These are phyloP conservation scores for Erythrophleum fordii DNA, from an alignment of 306 rosid species.

Conservation along the genomic window DNA sequence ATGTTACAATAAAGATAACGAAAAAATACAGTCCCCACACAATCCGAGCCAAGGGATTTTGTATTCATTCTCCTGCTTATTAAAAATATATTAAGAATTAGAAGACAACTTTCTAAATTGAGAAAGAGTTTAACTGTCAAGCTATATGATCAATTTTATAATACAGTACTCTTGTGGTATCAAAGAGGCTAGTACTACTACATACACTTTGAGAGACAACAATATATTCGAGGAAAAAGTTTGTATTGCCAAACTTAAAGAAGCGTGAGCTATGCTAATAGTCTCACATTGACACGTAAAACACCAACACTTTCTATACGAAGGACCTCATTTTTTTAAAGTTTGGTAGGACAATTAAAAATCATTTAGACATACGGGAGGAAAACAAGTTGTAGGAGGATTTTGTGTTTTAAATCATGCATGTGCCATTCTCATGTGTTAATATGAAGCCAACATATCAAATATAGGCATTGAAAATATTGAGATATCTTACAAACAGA, in stretches of 20 bases:
- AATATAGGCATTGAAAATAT: background rate
- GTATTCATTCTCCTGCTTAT: constrained; percentile 54
- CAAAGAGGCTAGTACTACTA: background rate
- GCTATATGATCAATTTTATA: background rate
- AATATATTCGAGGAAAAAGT: background rate
- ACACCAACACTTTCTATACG: too few relatives aligned
- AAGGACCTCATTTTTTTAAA: too few relatives aligned
- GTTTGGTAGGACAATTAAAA: too few relatives aligned
- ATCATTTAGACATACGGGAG: too few relatives aligned
- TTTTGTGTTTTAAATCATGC: too few relatives aligned
- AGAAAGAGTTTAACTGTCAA: background rate
- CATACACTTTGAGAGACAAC: constrained; percentile 11
- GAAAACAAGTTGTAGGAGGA: too few relatives aligned
- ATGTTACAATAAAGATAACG: constrained; percentile 46
- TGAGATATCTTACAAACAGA: background rate
- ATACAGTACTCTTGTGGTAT: background rate
- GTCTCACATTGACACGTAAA: too few relatives aligned
- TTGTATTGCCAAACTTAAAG: too few relatives aligned
- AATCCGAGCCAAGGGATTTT: constrained; percentile 48
- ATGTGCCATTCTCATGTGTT: too few relatives aligned
- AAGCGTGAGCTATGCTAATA: too few relatives aligned
- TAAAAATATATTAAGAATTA: constrained; percentile 11
- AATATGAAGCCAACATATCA: too few relatives aligned
- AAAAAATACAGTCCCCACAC: constrained; percentile 72
- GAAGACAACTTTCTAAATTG: background rate